Conservation (phyloP, 78 protist species). For the Protostelium mycophagum region DNA sequence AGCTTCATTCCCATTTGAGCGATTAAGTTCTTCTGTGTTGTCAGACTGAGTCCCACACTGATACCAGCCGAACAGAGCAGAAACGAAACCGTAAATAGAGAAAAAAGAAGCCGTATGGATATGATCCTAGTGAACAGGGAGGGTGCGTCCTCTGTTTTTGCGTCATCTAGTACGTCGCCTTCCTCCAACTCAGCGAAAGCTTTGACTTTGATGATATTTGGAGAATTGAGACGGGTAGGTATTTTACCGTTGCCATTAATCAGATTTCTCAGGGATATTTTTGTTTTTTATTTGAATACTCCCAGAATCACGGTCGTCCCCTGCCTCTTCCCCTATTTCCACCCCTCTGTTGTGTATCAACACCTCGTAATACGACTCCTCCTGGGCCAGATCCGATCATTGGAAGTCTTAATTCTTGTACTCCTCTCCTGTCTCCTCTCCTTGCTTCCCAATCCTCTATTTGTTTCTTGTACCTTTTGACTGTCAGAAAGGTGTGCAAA, state of each 20-base stretch:
- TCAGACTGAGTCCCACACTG: not conserved
- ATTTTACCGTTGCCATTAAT: too few species aligned
- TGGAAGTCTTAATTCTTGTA: not conserved
- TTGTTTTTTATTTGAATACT: too few species aligned
- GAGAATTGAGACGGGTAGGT: too few species aligned
- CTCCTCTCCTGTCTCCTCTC: not conserved
- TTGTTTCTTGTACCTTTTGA: not conserved
- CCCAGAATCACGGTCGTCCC: too few species aligned
- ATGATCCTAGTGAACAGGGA: not conserved
- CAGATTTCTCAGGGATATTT: too few species aligned
- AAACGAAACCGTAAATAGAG: not conserved
- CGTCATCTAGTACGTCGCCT: not conserved
- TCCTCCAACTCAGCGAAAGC: too few species aligned
- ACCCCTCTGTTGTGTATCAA: too few species aligned
- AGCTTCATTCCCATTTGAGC: not conserved
- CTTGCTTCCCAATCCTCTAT: not conserved
- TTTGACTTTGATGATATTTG: not conserved
- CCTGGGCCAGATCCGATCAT: not conserved
- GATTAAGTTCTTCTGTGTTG: not conserved
- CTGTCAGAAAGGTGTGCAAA: too few species aligned
- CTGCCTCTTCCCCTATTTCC: too few species aligned
- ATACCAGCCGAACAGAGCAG: not conserved
- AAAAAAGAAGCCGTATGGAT: not conserved
- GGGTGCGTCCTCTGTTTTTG: not conserved
- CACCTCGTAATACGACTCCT: not conserved